Evolutionary conservation across 2,329 filamentous ascomycete species (phyloP), one percentile per base, ranked within the genome.

Genomic region (Pseudopithomyces maydicus): DNA sequence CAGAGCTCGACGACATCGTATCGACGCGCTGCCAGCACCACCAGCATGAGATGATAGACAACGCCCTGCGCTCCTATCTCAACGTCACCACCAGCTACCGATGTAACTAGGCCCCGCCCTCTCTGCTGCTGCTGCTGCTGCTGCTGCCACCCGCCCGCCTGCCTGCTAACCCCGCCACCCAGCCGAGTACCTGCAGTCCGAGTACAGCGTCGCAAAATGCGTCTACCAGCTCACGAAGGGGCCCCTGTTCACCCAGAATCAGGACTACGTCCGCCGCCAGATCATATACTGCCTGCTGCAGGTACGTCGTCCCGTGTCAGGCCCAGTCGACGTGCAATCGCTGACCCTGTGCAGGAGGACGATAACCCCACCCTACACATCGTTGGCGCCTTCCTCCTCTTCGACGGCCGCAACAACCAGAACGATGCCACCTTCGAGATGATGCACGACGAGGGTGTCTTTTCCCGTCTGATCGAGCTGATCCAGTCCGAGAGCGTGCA

Each of bases 181-280:
- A 84, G 89, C 89, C 73, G 86, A 89, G 64, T 91, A 90, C 73
- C 83, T 92, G 61, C 82, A 85, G 56, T 88, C 87, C 65, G 90
- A 96, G 66, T 87, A 93, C 70, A 91, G 96, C 69, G 82, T 97
- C 56, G 87, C 88, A 22, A 86, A 83, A 67, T 98, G 93, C 79
- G 89, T 90, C 57, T 90, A 91, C 74, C 87, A 87, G 74, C 84
- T 99, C 36, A 81, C 96, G 56, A 82, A 88, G 51, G 92, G 92
- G 73, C 79, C 80, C 17, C 81, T 98, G 43, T 99, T 96, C 75
- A 77, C 79, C 23, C 77, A 82, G 14, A 89, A 97, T 74, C 85
- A 86, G 64, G 89, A 92, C 55, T 98, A 99, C 77, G 90, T 98
- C 61, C 90, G 94, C 61, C 90, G 87, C 43, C 95, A 98, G 79